These are phyloP conservation scores for Fusarium papillatum DNA, from an alignment of 2,329 filamentous ascomycete species.

Conservation along the genomic window DNA sequence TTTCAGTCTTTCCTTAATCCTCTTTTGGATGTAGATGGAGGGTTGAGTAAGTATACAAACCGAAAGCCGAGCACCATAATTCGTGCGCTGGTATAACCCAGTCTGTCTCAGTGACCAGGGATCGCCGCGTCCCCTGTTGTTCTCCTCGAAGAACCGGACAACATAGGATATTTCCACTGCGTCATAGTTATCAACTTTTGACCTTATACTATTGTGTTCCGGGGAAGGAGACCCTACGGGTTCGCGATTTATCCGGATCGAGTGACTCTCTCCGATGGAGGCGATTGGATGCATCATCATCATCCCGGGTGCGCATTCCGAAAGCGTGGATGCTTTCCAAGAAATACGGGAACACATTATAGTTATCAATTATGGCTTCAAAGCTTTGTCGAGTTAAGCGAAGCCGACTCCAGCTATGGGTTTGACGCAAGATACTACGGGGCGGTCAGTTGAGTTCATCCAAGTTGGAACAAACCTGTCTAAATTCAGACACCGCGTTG, in stretches of 20 bases:
- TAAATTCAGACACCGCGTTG: background rate
- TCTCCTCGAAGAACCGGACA: background rate
- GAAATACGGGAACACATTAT: background rate
- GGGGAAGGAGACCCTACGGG: background rate
- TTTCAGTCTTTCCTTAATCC: background rate
- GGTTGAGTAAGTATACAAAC: background rate
- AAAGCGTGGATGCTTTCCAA: background rate
- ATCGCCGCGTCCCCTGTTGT: background rate
- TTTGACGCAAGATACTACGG: background rate
- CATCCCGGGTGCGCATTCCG: background rate
- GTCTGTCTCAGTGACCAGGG: background rate
- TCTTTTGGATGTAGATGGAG: background rate
- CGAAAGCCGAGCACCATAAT: background rate
- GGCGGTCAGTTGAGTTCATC: background rate
- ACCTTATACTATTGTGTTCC: background rate
- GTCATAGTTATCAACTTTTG: background rate
- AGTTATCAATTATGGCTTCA: background rate
- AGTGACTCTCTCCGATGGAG: background rate
- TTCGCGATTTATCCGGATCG: background rate
- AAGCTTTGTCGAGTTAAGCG: background rate
- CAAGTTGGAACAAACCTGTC: no score
- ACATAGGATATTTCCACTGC: background rate
- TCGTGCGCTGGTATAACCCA: background rate
- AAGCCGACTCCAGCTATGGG: background rate
- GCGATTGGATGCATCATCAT: background rate